Evolutionary conservation across 2,329 filamentous ascomycete genomes (phyloP), one percentile per base, ranked within the genome.

Genomic region (Leptographium wingfieldii): DNA sequence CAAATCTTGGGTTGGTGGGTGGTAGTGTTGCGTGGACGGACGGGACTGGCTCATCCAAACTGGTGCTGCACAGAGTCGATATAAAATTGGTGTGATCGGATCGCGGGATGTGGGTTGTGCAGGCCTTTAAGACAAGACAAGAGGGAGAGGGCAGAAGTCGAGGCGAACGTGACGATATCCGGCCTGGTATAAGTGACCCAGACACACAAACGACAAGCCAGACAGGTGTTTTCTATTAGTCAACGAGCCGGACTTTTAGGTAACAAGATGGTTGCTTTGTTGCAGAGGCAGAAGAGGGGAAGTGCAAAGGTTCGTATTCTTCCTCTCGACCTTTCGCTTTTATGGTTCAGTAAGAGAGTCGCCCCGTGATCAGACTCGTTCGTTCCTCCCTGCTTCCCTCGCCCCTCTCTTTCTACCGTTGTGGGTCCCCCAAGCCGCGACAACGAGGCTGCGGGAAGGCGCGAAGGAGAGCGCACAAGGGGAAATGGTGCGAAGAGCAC

Each of bases 141-240:
- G 52, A 16, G 9, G 43, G 43, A 46, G 43, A 46, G 19, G 27
- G 27, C 7, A n/a, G 16, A 31, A 57, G 31, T 25, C 31, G 25
- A 29, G 16, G 55, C 22, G 25, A 22, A 57, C 9, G 40, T 48
- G 40, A 49, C 25, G 3, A 49, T 29, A 33, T 29, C 46, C 27
- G n/a, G 25, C 14, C 55, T 7, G 49, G 22, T 33, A 52, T 40
- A 27, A 65, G 29, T 43, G 29, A 27, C 25, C 22, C 49, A 35
- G 51, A 58, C 51, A 29, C 33, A 54, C 48, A 53, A 29, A 29
- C 14, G 12, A 58, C 38, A 43, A 55, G 57, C 51, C 29, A 55
- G 58, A 64, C 66, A 57, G 67, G 65, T 65, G 48, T 55, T 76
- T 76, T 73, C 69, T 75, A 73, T 77, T 77, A 77, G 75, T 77